Base-by-base conservation (phyloP, 169 alveolate genomes). In the Cryptosporidium ryanae region DNA sequence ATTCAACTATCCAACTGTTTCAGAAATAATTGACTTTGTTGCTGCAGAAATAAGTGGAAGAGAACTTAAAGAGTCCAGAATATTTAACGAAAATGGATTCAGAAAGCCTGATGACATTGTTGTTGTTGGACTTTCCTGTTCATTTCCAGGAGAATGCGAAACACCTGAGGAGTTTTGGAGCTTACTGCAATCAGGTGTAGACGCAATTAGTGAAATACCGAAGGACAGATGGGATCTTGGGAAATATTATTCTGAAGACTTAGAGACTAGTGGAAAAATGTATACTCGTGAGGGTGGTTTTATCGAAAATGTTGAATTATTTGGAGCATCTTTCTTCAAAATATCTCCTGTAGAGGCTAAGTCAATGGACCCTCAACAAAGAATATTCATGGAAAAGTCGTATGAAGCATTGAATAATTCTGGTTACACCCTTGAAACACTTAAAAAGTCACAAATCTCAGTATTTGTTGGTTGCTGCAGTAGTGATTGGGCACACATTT, bases 311-410 rank as follows among this genome's bases (percentile, higher is more conserved):
- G 94, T 92, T 8, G 95, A 93, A 66, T 64, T 82, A 46, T 93
- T 93, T 64, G 94, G 91, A 63, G 94, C 94, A 32, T 67, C 94
- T 13, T 90, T 82, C 83, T 92, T 91, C 70, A 64, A 83, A 21
- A 89, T 91, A 44, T 65, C 91, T 0, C 90, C 91, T 49, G 87
- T 92, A 17, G 92, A 90, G 76, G 96, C 96, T n/a, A 89, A 82
- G 29, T 76, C 94, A 15, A 93, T 93, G 96, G 96, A 93, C 61
- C 96, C 96, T 0, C 96, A 92, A 65, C 96, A 93, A 82, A 82
- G 96, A 38, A 87, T 91, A 38, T 66, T 93, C 31, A 87, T 93
- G 64, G 95, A 93, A 82, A 84, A 82, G 17, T 67, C 94, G 31
- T 90, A 76, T 66, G 94, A 70, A 50, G 93, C 94, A 38, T 68